Conservation (phyloP, 441 rosid species). For the Gossypium trilobum region DNA sequence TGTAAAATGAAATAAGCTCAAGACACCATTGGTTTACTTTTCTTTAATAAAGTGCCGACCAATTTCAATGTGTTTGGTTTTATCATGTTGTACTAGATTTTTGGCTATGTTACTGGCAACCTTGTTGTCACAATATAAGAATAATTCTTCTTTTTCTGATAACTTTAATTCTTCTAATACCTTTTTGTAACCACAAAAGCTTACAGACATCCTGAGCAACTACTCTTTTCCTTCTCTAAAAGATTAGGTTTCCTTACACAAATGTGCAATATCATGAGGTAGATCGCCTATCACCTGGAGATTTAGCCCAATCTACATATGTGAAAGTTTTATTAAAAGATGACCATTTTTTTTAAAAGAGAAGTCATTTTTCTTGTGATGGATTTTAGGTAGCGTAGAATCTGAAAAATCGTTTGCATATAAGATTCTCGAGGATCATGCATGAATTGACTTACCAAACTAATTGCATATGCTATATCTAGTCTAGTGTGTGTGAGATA, state of each 20-base stretch:
- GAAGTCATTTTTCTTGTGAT: no score
- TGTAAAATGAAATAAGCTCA: not conserved
- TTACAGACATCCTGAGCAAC: not conserved
- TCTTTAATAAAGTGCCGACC: not conserved
- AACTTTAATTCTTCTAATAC: not conserved
- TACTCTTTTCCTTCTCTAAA: no score
- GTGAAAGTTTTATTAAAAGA: not conserved
- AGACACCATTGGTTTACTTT: not conserved
- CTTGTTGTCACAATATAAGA: not conserved
- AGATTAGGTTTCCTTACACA: not conserved
- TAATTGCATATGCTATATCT: not conserved
- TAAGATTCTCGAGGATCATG: not conserved
- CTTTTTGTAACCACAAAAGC: not conserved
- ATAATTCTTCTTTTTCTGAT: not conserved
- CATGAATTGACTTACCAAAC: not conserved
- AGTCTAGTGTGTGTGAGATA: not conserved
- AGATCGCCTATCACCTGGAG: not conserved
- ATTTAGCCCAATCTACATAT: not conserved
- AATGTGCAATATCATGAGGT: not conserved
- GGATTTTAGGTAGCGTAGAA: no score
- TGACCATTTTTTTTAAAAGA: not conserved
- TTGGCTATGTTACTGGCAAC: no score
- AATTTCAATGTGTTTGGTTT: not conserved
- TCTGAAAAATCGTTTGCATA: not conserved
- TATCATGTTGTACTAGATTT: not conserved